Evolutionary conservation across 1,284 basidiomycete species (phyloP), one percentile per base, ranked within the genome.

Genomic region (Cryptococcus neoformans): DNA sequence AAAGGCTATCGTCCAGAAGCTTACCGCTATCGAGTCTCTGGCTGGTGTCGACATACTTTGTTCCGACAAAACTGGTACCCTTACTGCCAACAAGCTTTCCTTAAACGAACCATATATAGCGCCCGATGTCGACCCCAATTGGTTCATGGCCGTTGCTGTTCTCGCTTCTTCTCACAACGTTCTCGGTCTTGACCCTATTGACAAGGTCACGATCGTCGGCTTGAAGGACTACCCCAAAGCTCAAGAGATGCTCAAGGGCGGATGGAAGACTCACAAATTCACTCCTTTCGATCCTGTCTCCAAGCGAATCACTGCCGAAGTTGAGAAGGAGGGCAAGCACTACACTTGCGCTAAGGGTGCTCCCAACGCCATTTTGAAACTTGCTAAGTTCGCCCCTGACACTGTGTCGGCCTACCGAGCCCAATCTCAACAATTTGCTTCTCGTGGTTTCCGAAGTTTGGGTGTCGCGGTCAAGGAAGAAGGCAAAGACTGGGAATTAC

Each of bases 301-400:
- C 84, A 98, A 98, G 85, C 92, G 94, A 76, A 94, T 96, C 75
- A 98, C 95, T 55, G 97, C 97, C 83, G 94, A 97, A 79, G 88
- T 93, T 78, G 59, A 56, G 39, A 84, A 91, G 21, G 85, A 90
- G 37, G 93, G 93, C 80, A 91, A 90, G 81, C 86, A 96, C 69
- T 96, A 95, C 86, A 91, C 93, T 73, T 93, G 93, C 72, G 96
- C 95, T 77, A 98, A 99, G 88, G 95, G 94, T 80, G 97, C 97
- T 93, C 96, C 95, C 54, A 91, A 90, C 83, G 88, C 89, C 78
- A 91, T 95, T 82, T 92, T 94, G 73, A 90, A 93, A 62, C 87
- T 97, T 55, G 91, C 92, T 77, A 94, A 96, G 88, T 97, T 97
- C 86, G 91, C 90, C 56, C 86, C 88, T 37, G 91, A 90, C 56